phyloP scores from a whole-genome alignment of 1,284 basidiomycete species.

The Tremellales sp. region DNA sequence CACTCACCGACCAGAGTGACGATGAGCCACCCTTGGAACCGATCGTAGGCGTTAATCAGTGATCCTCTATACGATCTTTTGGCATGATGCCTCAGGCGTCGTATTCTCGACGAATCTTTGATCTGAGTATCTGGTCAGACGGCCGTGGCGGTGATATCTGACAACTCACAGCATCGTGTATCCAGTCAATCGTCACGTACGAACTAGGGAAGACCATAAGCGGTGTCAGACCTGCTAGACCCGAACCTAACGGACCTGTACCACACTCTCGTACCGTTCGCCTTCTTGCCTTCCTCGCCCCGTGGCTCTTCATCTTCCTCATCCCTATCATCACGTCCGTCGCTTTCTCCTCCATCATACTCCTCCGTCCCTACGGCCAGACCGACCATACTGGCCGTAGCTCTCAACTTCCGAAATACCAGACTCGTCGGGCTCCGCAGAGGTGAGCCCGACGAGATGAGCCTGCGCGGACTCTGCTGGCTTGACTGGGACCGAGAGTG shows the following conservation, averaged over 20 bases:
- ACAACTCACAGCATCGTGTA: slow-evolving; percentile 66
- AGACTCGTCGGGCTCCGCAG: slow-evolving; percentile 22
- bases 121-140: slow-evolving; percentile 50
- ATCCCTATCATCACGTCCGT: slow-evolving; percentile 12
- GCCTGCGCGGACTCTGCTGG: neutral
- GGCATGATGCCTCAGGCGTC: slow-evolving; percentile 58
- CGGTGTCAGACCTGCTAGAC: neutral
- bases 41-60: slow-evolving; percentile 69
- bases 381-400: slow-evolving; percentile 36
- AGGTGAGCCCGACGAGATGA: slow-evolving; percentile 1
- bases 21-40: slow-evolving; percentile 83
- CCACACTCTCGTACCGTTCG: slow-evolving; percentile 87
- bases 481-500: neutral
- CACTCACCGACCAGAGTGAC: slow-evolving; percentile 62
- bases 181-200: slow-evolving; percentile 63
- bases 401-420: slow-evolving; percentile 28
- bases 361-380: slow-evolving; percentile 26
- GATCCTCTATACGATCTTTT: slow-evolving; percentile 68
- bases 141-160: neutral
- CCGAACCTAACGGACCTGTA: slow-evolving; percentile 73
- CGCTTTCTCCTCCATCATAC: slow-evolving; percentile 19
- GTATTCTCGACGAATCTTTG: slow-evolving; percentile 78
- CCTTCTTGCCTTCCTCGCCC: slow-evolving; percentile 56
- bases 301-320: slow-evolving; percentile 50
- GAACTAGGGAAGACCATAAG: slow-evolving; percentile 18